A percentile compares a stretch with the other conserved stretches of the same genome.
Evolutionary conservation across 2,329 filamentous ascomycete species (phyloP).

Genomic region (Neurospora crassa): DNA sequence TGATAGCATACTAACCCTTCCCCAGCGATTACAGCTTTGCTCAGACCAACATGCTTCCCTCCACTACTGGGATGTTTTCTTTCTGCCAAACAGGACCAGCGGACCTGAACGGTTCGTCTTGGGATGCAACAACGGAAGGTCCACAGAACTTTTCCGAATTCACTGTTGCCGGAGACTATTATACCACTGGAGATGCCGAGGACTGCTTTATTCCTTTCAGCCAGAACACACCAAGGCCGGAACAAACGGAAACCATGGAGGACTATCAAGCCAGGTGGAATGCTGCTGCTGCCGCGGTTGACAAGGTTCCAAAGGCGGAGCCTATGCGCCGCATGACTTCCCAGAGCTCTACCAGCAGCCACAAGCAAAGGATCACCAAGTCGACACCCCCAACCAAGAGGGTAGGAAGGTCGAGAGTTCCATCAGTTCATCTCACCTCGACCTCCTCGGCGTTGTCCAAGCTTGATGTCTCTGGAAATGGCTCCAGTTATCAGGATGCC

Average conservation of each 20-base stretch:
- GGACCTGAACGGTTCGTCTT: constrained; percentile 45
- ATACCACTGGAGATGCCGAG: constrained; percentile 40
- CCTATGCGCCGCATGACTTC: constrained; percentile 37
- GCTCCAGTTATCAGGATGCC: constrained; percentile 32
- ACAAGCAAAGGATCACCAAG: constrained; percentile 35
- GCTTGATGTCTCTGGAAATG: constrained; percentile 44
- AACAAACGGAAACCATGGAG: constrained; percentile 37
- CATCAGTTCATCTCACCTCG: constrained; percentile 36
- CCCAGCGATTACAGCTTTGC: constrained; percentile 48
- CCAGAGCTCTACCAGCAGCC: constrained; percentile 34
- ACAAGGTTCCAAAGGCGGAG: constrained; percentile 28
- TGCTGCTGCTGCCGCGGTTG: constrained; percentile 26
- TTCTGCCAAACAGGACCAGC: constrained; percentile 51
- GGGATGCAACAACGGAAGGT: constrained; percentile 48
- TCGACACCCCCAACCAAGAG: constrained; percentile 29
- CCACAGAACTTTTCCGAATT: constrained; percentile 50
- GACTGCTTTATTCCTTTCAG: constrained; percentile 45
- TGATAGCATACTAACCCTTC: constrained; percentile 46
- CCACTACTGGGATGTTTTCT: constrained; percentile 44
- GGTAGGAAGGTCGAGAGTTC: constrained; percentile 30
- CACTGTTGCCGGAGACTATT: constrained; percentile 39
- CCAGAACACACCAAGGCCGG: constrained; percentile 44
- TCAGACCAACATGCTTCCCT: constrained; percentile 41
- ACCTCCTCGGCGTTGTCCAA: constrained; percentile 39
- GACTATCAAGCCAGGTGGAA: constrained; percentile 40